Conservation (phyloP, 192 early-diverging fungal species). For the Dimargaris cristalligena region DNA sequence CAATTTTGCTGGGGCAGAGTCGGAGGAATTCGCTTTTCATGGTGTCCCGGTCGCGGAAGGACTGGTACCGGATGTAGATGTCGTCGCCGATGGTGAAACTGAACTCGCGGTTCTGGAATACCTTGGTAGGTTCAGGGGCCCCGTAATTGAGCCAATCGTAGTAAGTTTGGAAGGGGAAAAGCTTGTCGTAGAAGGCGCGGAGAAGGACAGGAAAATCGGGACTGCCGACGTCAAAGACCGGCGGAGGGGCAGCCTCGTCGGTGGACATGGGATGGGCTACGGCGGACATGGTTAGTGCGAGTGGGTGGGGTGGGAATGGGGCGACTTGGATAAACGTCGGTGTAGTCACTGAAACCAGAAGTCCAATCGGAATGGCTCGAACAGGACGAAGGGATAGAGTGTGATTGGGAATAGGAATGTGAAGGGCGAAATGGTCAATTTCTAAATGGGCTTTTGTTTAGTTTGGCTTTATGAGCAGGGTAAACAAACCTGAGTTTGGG, state of each 20-base stretch:
- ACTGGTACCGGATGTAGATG: slow-evolving; percentile 79
- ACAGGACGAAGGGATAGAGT: not conserved
- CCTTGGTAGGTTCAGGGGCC: slow-evolving; percentile 33
- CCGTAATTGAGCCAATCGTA: slow-evolving; percentile 61
- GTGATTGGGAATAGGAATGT: not conserved
- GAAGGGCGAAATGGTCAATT: not conserved
- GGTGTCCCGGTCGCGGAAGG: slow-evolving; percentile 52
- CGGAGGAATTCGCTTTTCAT: slow-evolving; percentile 57
- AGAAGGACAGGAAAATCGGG: slow-evolving; percentile 19
- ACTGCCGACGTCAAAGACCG: not conserved
- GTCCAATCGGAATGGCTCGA: not conserved
- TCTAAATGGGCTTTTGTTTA: not conserved
- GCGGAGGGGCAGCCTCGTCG: not conserved
- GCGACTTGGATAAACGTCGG: no score
- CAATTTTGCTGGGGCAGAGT: slow-evolving; percentile 80
- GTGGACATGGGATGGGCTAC: not conserved
- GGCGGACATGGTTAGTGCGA: not conserved
- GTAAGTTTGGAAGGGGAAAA: slow-evolving; percentile 74
- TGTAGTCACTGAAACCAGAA: no score
- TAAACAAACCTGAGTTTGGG: not conserved
- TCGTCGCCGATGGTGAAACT: slow-evolving; percentile 69
- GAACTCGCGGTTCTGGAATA: slow-evolving; percentile 81
- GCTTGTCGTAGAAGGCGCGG: slow-evolving; percentile 62
- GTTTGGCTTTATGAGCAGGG: not conserved
- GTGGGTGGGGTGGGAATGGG: not conserved